phyloP scores from a whole-genome alignment of 495 filamentous ascomycete genomes.

The Penicillium desertorum region DNA sequence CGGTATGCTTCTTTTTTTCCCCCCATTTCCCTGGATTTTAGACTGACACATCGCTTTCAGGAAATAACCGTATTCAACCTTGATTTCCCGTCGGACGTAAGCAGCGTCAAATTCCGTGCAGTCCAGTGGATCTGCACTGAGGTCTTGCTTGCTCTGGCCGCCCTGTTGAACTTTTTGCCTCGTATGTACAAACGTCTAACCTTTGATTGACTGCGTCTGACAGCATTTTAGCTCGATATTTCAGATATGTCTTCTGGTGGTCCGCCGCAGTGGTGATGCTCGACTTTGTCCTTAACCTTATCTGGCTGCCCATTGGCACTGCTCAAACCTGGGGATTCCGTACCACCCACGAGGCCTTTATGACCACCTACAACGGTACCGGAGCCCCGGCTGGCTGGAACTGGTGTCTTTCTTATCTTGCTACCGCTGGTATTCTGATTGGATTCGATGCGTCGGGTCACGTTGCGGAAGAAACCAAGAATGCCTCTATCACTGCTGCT shows the following conservation, averaged over 20 bases:
- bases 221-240: constrained; percentile 35
- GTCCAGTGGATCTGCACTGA: constrained; percentile 55
- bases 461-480: constrained; percentile 58
- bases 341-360: constrained; percentile 54
- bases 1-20: constrained; percentile 28
- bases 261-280: constrained; percentile 51
- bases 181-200: constrained; percentile 29
- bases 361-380: constrained; percentile 57
- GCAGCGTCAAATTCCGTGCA: constrained; percentile 50
- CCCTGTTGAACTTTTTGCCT: constrained; percentile 46
- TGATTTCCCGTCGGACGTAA: constrained; percentile 48
- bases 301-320: constrained; percentile 57
- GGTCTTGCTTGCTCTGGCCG: constrained; percentile 46
- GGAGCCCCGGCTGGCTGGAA: constrained; percentile 57
- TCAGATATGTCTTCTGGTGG: constrained; percentile 48
- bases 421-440: constrained; percentile 58
- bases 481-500: constrained; percentile 53
- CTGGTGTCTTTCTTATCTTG: constrained; percentile 59
- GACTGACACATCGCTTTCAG: constrained; percentile 18
- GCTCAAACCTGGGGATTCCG: constrained; percentile 56
- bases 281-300: constrained; percentile 56
- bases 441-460: constrained; percentile 59
- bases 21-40: not conserved
- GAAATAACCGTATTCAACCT: constrained; percentile 55
- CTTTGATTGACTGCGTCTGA: constrained; percentile 7